Evolutionary conservation across 768 basidiomycete genomes (phyloP).

Genomic region (Panellus pusillus): DNA sequence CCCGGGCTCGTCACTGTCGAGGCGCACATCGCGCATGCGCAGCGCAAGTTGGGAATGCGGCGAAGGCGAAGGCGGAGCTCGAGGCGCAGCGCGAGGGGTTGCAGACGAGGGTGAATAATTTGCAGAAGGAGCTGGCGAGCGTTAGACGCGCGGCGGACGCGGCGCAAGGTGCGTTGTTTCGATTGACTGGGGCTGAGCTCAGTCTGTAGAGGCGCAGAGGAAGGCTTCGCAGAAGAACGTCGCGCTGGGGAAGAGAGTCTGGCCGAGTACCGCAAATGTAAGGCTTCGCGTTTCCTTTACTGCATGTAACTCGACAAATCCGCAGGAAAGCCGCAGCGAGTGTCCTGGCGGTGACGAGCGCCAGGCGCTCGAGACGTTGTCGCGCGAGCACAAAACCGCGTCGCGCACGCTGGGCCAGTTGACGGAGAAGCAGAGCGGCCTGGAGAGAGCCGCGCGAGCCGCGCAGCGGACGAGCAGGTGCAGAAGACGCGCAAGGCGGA

Average conservation of each 20-base stretch:
- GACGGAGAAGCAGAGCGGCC: conserved; percentile 66
- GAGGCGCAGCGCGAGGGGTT: conserved; percentile 49
- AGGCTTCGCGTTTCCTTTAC: conserved; percentile 25
- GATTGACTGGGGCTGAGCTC: neutral
- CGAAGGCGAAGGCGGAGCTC: conserved; percentile 62
- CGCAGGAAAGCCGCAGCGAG: conserved; percentile 78
- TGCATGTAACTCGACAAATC: neutral
- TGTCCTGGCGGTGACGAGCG: conserved; percentile 82
- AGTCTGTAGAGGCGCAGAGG: conserved; percentile 65
- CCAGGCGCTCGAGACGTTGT: conserved; percentile 77
- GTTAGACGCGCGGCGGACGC: conserved; percentile 71
- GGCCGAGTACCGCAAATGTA: conserved; percentile 85
- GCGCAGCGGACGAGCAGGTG: conserved; percentile 51
- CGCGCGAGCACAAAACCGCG: conserved; percentile 79
- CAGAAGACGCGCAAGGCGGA: conserved; percentile 57
- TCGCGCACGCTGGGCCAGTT: conserved; percentile 63
- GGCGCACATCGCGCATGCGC: conserved; percentile 84
- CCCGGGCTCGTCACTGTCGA: conserved; percentile 84
- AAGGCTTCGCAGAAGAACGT: conserved; percentile 72
- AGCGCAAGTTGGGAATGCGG: conserved; percentile 74
- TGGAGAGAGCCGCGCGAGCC: conserved; percentile 58
- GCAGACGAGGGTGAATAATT: conserved; percentile 48
- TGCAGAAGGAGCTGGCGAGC: conserved; percentile 64
- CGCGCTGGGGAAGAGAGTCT: conserved; percentile 80
- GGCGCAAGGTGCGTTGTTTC: conserved; percentile 64